These are phyloP conservation scores for Hymenotorrendiella dingleyae DNA, from an alignment of 2,329 filamentous ascomycete genomes.

Conservation along the genomic window DNA sequence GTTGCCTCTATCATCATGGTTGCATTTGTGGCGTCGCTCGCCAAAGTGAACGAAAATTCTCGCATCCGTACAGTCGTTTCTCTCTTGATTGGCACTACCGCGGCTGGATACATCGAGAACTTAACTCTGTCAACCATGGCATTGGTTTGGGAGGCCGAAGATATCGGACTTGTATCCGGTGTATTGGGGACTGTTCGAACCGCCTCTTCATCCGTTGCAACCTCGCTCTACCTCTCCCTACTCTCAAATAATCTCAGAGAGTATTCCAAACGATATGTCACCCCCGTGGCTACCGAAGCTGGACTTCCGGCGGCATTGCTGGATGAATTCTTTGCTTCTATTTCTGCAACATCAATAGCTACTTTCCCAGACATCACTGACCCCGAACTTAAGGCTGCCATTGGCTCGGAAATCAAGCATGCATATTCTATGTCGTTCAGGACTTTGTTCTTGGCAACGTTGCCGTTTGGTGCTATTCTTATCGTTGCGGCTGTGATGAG, in stretches of 20 bases:
- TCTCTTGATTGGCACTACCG: conserved; percentile 29
- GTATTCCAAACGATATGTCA: conserved; percentile 32
- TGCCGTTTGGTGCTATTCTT: conserved; percentile 32
- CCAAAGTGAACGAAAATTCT: conserved; percentile 4
- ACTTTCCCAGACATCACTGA: conserved; percentile 33
- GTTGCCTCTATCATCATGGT: conserved; percentile 13
- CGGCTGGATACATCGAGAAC: conserved; percentile 36
- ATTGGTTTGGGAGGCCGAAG: conserved; percentile 40
- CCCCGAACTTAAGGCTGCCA: conserved; percentile 31
- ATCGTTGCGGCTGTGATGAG: conserved; percentile 34
- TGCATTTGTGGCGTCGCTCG: conserved; percentile 9
- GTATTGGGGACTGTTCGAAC: conserved; percentile 41
- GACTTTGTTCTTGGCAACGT: conserved; percentile 23
- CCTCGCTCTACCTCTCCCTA: conserved; percentile 34
- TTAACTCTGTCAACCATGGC: conserved; percentile 39
- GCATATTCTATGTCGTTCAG: conserved; percentile 14
- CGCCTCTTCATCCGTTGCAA: conserved; percentile 35
- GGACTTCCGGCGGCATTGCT: conserved; percentile 33
- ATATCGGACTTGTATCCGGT: conserved; percentile 40
- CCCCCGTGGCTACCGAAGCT: conserved; percentile 30
- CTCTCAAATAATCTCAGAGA: conserved; percentile 33
- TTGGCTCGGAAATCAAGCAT: conserved; percentile 28
- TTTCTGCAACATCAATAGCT: conserved; percentile 30
- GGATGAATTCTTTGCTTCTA: conserved; percentile 30
- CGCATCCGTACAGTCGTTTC: conserved; percentile 28